Conservation (phyloP, 2,329 filamentous ascomycete species). For the Bipolaris victoriae region DNA sequence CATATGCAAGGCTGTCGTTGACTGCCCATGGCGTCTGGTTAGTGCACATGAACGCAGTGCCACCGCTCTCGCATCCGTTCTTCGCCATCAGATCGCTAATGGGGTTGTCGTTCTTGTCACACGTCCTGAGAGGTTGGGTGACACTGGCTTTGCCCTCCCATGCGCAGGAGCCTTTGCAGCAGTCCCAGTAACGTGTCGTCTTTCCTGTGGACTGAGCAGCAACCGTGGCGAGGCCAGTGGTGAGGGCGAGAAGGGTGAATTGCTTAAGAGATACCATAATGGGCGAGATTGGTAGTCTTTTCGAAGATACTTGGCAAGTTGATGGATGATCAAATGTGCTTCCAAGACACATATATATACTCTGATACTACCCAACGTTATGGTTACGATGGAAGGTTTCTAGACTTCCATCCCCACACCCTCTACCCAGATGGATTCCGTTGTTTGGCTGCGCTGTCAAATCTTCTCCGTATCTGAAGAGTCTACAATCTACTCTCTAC, state of each 20-base stretch:
- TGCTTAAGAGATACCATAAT: slow-evolving; percentile 40
- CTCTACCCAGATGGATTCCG: background rate
- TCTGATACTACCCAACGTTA: background rate
- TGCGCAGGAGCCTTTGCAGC: slow-evolving; percentile 72
- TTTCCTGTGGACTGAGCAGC: slow-evolving; percentile 38
- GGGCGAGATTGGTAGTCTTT: background rate
- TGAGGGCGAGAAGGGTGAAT: slow-evolving; percentile 34
- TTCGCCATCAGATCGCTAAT: slow-evolving; percentile 58
- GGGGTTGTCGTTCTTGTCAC: slow-evolving; percentile 63
- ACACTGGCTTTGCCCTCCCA: slow-evolving; percentile 64
- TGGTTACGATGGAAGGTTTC: background rate
- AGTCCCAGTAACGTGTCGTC: slow-evolving; percentile 59
- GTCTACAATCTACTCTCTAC: slow-evolving; percentile 15
- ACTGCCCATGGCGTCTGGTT: slow-evolving; percentile 68
- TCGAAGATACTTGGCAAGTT: background rate
- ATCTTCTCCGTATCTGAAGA: slow-evolving; percentile 6
- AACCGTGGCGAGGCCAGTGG: slow-evolving; percentile 34
- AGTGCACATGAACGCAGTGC: slow-evolving; percentile 64
- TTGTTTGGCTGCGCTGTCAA: background rate
- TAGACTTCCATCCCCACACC: slow-evolving; percentile 11
- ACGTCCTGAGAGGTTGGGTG: slow-evolving; percentile 60
- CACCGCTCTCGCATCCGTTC: slow-evolving; percentile 62
- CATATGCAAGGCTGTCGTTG: slow-evolving; percentile 64
- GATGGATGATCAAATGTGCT: background rate
- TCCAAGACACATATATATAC: slow-evolving; percentile 8